Evolutionary conservation across 202 grass and related monocot species (phyloP).

Genomic region (Brachypodium distachyon): DNA sequence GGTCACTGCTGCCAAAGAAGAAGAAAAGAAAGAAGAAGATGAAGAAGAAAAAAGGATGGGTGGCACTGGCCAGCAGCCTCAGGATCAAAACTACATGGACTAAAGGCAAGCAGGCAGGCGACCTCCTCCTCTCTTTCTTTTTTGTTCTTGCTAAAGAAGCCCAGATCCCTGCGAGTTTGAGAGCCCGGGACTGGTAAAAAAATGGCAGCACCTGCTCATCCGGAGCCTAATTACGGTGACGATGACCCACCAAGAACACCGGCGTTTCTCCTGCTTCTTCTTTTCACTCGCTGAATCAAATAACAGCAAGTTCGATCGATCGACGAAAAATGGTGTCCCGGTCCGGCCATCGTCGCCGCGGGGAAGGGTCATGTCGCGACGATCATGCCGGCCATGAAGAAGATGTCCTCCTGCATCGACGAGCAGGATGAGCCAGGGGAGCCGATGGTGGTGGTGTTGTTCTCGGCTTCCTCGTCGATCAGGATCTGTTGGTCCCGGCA

Average conservation of each 20-base stretch:
- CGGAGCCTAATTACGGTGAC: neutral
- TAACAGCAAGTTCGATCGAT: slow-evolving; percentile 19
- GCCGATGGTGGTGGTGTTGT: slow-evolving; percentile 3
- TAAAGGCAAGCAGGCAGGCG: slow-evolving; percentile 30
- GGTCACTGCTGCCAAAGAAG: slow-evolving; percentile 33
- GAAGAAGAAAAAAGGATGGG: neutral
- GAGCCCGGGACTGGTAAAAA: slow-evolving; percentile 18
- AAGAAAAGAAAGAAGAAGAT: neutral
- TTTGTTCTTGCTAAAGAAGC: neutral
- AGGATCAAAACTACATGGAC: slow-evolving; percentile 48
- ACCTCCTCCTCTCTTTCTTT: neutral
- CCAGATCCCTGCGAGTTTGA: slow-evolving; percentile 37
- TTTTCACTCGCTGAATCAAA: slow-evolving; percentile 31
- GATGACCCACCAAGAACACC: slow-evolving; percentile 35
- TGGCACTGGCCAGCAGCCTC: slow-evolving; percentile 40
- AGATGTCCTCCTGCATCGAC: slow-evolving; percentile 65
- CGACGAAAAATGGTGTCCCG: neutral
- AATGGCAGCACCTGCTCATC: slow-evolving; percentile 4
- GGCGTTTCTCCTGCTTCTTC: neutral
- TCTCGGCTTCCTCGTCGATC: slow-evolving; percentile 73
- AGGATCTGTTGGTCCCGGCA: slow-evolving; percentile 84
- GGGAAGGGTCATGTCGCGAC: slow-evolving; percentile 48
- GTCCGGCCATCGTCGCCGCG: neutral
- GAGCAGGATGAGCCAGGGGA: slow-evolving; percentile 34
- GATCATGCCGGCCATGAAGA: slow-evolving; percentile 75